phyloP scores from a whole-genome alignment of 2,329 filamentous ascomycete genomes.

The Colletotrichum abscissum region DNA sequence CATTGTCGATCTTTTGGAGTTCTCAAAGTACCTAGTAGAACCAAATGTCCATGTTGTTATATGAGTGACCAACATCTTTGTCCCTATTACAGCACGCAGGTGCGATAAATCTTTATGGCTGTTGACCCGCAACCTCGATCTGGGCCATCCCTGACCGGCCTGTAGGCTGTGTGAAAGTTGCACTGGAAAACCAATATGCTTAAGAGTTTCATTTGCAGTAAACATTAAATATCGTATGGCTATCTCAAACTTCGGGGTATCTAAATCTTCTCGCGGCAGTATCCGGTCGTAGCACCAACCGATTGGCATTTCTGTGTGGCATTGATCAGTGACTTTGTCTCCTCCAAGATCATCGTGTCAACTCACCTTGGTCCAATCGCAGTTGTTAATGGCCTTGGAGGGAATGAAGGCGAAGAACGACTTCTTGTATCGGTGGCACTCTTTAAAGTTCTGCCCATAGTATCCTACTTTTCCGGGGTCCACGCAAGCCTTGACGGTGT shows the following conservation, averaged over 20 bases:
- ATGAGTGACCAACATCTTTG: too few relatives aligned
- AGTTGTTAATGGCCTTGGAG: slow-evolving; percentile 15
- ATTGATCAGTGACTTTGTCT: background rate
- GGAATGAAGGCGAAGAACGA: background rate
- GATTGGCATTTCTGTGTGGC: background rate
- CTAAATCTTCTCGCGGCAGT: background rate
- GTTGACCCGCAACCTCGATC: too few relatives aligned
- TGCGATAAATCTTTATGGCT: too few relatives aligned
- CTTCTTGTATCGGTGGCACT: slow-evolving; percentile 18
- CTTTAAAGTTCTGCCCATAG: slow-evolving; percentile 16
- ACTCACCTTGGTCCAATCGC: slow-evolving; percentile 14
- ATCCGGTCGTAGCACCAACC: background rate
- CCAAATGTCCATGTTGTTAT: too few relatives aligned
- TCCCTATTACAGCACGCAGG: too few relatives aligned
- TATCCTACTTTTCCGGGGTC: background rate
- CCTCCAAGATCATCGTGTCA: background rate
- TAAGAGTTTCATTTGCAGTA: background rate
- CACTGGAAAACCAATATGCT: too few relatives aligned
- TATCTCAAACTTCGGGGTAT: background rate
- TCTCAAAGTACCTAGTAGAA: too few relatives aligned
- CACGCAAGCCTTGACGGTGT: background rate
- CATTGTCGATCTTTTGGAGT: too few relatives aligned
- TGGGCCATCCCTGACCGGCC: too few relatives aligned
- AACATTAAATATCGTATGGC: background rate
- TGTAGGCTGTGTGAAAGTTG: too few relatives aligned